A percentile compares a stretch with the other conserved stretches of the same genome.
Evolutionary conservation across 208 protist genomes (phyloP).

Genomic region (Trypanosomatidae sp.): DNA sequence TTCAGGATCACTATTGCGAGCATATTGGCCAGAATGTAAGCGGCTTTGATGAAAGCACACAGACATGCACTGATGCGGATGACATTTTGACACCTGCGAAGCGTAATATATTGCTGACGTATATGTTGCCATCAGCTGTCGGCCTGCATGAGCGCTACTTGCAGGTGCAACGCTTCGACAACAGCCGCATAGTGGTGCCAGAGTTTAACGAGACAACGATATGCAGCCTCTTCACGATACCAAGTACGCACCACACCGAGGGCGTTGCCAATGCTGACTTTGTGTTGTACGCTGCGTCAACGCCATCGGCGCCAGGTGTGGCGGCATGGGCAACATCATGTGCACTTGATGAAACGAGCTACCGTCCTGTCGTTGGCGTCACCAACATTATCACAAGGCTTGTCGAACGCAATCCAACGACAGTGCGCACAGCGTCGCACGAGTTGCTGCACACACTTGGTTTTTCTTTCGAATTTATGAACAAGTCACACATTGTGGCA

Average conservation of each 20-base stretch:
- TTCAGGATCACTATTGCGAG: conserved; percentile 20
- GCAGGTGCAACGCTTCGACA: conserved; percentile 16
- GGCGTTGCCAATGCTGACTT: conserved; percentile 39
- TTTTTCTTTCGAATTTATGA: conserved; percentile 15
- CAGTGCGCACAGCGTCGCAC: conserved; percentile 26
- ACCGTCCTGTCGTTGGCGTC: conserved; percentile 20
- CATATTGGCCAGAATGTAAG: conserved; percentile 2
- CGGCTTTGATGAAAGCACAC: conserved; percentile 6
- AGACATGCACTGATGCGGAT: conserved; percentile 5
- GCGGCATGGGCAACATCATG: conserved; percentile 37
- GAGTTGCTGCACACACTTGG: conserved; percentile 86
- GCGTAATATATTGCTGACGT: conserved; percentile 5
- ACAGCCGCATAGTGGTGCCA: background rate
- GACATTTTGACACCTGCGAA: conserved; percentile 25
- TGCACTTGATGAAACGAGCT: conserved; percentile 1
- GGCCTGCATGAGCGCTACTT: conserved; percentile 33
- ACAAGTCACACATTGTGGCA: background rate
- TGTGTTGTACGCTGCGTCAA: conserved; percentile 49
- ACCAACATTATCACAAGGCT: conserved; percentile 27
- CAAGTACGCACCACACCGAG: conserved; percentile 10
- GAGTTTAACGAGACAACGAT: background rate
- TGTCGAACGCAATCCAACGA: conserved; percentile 5
- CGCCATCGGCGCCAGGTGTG: conserved; percentile 2
- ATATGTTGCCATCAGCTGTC: conserved; percentile 21
- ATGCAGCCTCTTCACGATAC: conserved; percentile 35